These are phyloP conservation scores for Fusarium musae DNA, from an alignment of 2,329 filamentous ascomycete species.

Conservation along the genomic window DNA sequence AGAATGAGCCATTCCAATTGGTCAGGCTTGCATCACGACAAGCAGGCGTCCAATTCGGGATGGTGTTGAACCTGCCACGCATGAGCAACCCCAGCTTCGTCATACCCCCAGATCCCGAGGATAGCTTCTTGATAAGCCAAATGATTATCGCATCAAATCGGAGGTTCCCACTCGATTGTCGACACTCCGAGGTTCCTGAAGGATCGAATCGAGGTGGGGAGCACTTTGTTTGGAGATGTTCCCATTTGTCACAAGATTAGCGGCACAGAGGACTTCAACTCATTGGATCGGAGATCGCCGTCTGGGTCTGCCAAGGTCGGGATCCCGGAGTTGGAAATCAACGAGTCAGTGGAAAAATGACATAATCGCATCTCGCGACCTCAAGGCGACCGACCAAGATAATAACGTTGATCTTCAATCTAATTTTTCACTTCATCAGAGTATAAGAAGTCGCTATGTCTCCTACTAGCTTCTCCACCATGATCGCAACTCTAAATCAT, in stretches of 20 bases:
- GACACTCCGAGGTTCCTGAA: background rate
- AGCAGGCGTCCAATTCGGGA: background rate
- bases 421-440: background rate
- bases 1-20: background rate
- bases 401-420: background rate
- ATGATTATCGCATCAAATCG: background rate
- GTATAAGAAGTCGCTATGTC: constrained; percentile 1
- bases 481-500: background rate
- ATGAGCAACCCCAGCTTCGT: background rate
- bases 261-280: background rate
- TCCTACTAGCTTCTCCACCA: background rate
- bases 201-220: background rate
- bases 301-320: background rate
- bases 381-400: background rate
- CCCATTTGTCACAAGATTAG: background rate
- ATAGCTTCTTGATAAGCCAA: background rate
- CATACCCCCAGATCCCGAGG: background rate
- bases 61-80: background rate
- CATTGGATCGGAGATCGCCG: background rate
- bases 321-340: constrained; percentile 14
- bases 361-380: background rate
- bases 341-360: background rate
- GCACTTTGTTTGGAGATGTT: background rate
- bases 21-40: background rate
- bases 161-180: background rate